A percentile compares a stretch with the other conserved stretches of the same genome.
These are phyloP conservation scores for Aspergillus melleus DNA, from an alignment of 2,329 filamentous ascomycete genomes.

Conservation along the genomic window DNA sequence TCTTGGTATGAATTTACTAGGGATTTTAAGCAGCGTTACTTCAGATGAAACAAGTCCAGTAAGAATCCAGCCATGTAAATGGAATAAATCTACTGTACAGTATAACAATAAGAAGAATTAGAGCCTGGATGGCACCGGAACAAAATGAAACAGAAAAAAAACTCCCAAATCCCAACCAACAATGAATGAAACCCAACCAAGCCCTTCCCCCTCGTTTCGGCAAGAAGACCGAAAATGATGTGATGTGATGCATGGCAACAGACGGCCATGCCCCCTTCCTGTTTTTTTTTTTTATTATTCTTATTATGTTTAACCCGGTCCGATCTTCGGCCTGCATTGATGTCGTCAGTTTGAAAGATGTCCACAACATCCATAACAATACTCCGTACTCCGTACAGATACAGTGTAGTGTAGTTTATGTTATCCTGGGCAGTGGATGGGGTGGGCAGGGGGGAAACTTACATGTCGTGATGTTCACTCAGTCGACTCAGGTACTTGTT, in stretches of 20 bases:
- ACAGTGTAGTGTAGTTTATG: too few relatives aligned
- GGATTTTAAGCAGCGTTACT: too few relatives aligned
- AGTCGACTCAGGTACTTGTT: slow-evolving; percentile 90
- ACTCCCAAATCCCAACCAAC: neutral
- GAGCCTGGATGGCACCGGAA: neutral
- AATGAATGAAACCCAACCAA: slow-evolving; percentile 4
- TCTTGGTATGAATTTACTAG: too few relatives aligned
- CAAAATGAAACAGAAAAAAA: neutral
- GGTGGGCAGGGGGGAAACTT: slow-evolving; percentile 24
- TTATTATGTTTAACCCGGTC: slow-evolving; percentile 37
- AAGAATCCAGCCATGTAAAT: too few relatives aligned
- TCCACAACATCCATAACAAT: neutral
- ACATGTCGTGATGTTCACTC: slow-evolving; percentile 98
- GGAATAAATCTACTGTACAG: too few relatives aligned
- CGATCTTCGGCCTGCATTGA: slow-evolving; percentile 39
- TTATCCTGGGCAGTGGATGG: too few relatives aligned
- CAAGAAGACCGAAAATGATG: neutral
- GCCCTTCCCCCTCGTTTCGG: neutral
- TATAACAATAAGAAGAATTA: too few relatives aligned
- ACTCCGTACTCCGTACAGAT: neutral
- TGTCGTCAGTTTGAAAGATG: slow-evolving; percentile 14
- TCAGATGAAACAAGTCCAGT: too few relatives aligned
- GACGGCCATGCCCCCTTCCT: too few relatives aligned
- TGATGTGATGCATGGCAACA: neutral
- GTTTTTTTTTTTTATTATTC: neutral